Percentiles rank a stretch among this genome's conserved stretches.
These are phyloP conservation scores for Castanopsis chinensis DNA, from an alignment of 306 rosid species.

Conservation along the genomic window DNA sequence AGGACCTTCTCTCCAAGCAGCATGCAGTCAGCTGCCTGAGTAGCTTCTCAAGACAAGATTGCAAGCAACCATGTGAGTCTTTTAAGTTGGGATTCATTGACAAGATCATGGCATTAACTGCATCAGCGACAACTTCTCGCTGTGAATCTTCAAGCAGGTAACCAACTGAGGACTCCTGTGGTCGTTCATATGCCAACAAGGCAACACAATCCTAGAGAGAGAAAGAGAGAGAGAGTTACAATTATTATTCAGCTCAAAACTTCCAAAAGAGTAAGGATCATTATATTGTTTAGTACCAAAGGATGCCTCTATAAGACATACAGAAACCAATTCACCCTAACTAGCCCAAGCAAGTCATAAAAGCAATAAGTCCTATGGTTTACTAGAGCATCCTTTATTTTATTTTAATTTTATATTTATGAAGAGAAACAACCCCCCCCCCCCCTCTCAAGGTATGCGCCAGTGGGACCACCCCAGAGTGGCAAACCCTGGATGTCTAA, in stretches of 20 bases:
- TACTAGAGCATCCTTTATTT: too few species aligned
- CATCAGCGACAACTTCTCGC: slow-evolving; percentile 94
- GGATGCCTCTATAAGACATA: background rate
- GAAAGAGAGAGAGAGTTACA: background rate
- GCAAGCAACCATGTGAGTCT: slow-evolving; percentile 59
- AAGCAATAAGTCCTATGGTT: too few species aligned
- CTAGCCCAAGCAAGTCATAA: too few species aligned
- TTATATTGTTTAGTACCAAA: background rate
- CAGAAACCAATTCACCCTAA: too few species aligned
- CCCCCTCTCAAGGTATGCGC: too few species aligned
- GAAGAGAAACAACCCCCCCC: too few species aligned
- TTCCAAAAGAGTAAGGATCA: background rate
- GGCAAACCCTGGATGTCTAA: too few species aligned
- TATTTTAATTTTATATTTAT: too few species aligned
- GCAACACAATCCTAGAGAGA: slow-evolving; percentile 80
- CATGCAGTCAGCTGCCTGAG: slow-evolving; percentile 90
- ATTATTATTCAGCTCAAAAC: background rate
- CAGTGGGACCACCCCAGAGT: too few species aligned
- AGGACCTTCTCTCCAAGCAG: slow-evolving; percentile 70
- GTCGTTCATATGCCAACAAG: slow-evolving; percentile 84
- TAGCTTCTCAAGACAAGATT: slow-evolving; percentile 74
- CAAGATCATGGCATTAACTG: slow-evolving; percentile 83
- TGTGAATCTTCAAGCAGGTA: slow-evolving; percentile 80
- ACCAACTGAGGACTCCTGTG: slow-evolving; percentile 77
- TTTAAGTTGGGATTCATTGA: slow-evolving; percentile 77